These are phyloP conservation scores for Ceriops zippeliana DNA, from an alignment of 345 rosid species.

Conservation along the genomic window DNA sequence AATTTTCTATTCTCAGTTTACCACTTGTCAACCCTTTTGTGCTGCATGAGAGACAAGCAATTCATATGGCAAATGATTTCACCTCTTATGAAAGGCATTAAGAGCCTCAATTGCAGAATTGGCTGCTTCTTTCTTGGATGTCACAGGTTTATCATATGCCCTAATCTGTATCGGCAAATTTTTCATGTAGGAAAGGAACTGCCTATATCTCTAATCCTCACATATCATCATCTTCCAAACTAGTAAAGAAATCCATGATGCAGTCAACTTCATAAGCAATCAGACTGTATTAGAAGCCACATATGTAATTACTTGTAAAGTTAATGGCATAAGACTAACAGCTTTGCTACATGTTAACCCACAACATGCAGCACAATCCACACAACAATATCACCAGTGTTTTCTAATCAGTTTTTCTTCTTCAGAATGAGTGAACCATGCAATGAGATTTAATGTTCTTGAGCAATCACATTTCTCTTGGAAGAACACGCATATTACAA, in stretches of 20 bases:
- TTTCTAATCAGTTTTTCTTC: neutral
- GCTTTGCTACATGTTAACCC: neutral
- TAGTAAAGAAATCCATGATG: neutral
- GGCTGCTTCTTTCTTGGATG: no score
- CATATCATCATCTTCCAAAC: neutral
- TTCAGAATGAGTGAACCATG: neutral
- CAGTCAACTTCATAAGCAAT: neutral
- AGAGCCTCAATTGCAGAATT: no score
- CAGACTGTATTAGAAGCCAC: neutral
- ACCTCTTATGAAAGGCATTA: no score
- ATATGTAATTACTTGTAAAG: no score
- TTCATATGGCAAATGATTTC: neutral
- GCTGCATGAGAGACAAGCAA: neutral
- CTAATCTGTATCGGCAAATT: no score
- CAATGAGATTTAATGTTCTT: neutral
- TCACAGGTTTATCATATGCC: no score
- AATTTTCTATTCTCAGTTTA: neutral
- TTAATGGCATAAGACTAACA: neutral
- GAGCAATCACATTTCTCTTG: neutral
- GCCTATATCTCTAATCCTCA: neutral
- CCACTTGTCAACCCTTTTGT: neutral
- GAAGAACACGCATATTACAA: neutral
- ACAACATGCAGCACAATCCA: neutral
- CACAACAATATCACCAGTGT: neutral
- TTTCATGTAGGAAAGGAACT: no score